Conservation (phyloP, 495 filamentous ascomycete genomes). For the Penicillium salamii region DNA sequence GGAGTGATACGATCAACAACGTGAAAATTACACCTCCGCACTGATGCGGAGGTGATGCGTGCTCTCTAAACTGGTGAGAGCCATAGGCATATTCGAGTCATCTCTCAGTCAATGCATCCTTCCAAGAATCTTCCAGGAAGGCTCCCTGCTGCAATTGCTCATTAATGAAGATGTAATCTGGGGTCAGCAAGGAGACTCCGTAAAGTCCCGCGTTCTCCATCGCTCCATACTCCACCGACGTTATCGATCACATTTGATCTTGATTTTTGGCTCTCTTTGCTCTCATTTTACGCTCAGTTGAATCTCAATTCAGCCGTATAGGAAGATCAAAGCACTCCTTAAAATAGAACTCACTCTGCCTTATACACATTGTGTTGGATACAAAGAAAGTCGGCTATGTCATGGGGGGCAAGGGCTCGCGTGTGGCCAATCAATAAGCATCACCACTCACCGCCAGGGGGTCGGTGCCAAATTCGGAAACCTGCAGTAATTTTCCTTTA, state of each 20-base stretch:
- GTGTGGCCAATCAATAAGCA: conserved; percentile 20
- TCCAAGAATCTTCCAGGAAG: no score
- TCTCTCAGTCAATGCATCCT: no score
- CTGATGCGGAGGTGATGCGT: conserved; percentile 4
- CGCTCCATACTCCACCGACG: conserved; percentile 19
- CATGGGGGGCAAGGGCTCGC: conserved; percentile 22
- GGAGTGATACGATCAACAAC: conserved; percentile 10
- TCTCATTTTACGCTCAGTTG: background rate
- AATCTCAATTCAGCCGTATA: background rate
- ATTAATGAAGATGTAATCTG: background rate
- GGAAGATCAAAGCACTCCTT: background rate
- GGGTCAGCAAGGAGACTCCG: conserved; percentile 17
- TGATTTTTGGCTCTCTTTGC: background rate
- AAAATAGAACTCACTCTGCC: background rate
- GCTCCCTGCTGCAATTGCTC: background rate
- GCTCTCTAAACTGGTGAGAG: background rate
- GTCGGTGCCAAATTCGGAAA: background rate
- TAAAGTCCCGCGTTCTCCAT: conserved; percentile 27
- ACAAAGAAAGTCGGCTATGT: conserved; percentile 11
- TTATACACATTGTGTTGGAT: background rate
- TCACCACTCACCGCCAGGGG: conserved; percentile 16
- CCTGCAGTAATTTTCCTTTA: conserved; percentile 23
- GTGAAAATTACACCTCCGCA: conserved; percentile 19
- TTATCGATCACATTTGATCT: conserved; percentile 25
- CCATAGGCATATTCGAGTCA: no score